Conservation (phyloP, 345 rosid genomes). For the Boechera divaricarpa region DNA sequence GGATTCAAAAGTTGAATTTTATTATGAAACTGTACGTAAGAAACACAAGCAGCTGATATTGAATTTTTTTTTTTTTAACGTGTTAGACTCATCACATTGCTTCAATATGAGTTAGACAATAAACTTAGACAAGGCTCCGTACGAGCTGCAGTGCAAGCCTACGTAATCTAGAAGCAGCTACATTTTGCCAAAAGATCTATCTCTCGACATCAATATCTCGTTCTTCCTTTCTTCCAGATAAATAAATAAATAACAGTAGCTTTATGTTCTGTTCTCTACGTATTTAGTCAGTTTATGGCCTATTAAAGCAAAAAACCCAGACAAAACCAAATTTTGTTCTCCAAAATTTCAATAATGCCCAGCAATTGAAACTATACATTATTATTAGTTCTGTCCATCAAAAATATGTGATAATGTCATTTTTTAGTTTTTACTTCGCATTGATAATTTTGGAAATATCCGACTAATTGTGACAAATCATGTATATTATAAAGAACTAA, state of each 20-base stretch:
- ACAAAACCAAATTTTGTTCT: constrained; percentile 1
- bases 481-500: not conserved
- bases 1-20: not conserved
- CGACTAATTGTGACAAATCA: not conserved
- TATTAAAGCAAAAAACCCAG: not conserved
- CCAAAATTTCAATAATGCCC: constrained; percentile 7
- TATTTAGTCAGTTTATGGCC: not conserved
- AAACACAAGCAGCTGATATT: not conserved
- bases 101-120: constrained; percentile 2
- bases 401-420: not conserved
- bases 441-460: not conserved
- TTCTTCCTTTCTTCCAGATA: constrained; percentile 2
- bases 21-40: constrained; percentile 3
- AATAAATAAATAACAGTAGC: not conserved
- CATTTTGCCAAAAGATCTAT: constrained; percentile 40
- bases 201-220: constrained; percentile 38
- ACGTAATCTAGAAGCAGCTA: constrained; percentile 36
- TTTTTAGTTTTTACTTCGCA: not conserved
- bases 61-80: not conserved
- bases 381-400: not conserved
- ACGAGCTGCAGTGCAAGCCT: constrained; percentile 36
- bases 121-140: constrained; percentile 24
- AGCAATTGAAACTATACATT: not conserved
- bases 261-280: not conserved
- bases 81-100: not conserved